Evolutionary conservation across 2,329 filamentous ascomycete species (phyloP), one percentile per base, ranked within the genome.

Genomic region (Ascochyta lentis): DNA sequence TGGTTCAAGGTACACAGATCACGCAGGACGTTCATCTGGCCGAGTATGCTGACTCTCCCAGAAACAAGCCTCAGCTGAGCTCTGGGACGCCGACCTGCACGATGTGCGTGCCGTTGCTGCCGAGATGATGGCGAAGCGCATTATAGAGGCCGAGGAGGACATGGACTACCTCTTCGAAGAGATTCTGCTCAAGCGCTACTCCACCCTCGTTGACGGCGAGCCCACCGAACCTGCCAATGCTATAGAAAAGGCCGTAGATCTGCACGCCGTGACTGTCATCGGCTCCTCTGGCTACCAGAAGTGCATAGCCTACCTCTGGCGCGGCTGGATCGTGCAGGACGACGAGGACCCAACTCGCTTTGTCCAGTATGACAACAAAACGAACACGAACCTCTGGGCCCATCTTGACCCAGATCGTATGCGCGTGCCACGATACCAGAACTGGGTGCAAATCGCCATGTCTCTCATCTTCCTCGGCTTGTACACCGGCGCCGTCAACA

Each of bases 401-500:
- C 95, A 99, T 73, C 87, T 98, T 67, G 90, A 98, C 69, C 95
- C 95, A 0, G 93, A 98, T 72, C 89, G 95, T 33, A 96, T 99
- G 90, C 86, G 94, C 27, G 90, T 92, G 0, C 95, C 95, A 4
- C 81, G 90, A 47, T 98, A 98, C 70, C 95, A 99, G 77, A 99
- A 98, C 70, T 85, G 87, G 3, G 88, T 93, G 3, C 92, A 97
- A 73, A 86, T 99, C 53, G 79, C 94, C 60, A 87, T 96, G 60
- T 96, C 91, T 0, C 67, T 98, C 59, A 75, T 95, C 56, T 99
- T 91, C 70, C 83, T 99, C 3, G 89, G 77, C 0, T 82, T 99
- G 1, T 99, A 94, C 75, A 98, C 95, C 0, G 85, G 84, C 3
- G 92, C 93, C 15, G 95, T 99, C 78, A 98, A 97, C 78, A 94